Evolutionary conservation across 108 stramenopile genomes (phyloP).

Genomic region (Pseudonitzschia delicatissima): DNA sequence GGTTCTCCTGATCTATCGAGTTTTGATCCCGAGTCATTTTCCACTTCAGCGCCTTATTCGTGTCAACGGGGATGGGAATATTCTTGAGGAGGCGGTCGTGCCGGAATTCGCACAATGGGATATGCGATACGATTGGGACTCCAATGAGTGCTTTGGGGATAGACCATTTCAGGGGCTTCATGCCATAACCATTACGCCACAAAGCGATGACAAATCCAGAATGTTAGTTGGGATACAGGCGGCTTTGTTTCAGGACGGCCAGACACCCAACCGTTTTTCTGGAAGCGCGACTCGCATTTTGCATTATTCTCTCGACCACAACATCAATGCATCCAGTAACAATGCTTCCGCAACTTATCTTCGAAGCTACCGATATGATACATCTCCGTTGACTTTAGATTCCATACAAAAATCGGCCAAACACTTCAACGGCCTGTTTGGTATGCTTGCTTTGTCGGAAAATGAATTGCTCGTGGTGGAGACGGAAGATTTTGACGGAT

Average conservation of each 20-base stretch:
- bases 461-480: constrained; percentile 13
- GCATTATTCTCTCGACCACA: neutral
- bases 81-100: constrained; percentile 11
- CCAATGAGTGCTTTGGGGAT: constrained; percentile 14
- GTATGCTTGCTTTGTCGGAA: constrained; percentile 8
- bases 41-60: constrained; percentile 14
- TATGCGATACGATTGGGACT: constrained; percentile 10
- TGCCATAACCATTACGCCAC: no score
- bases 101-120: constrained; percentile 16
- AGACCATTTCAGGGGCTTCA: constrained; percentile 19
- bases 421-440: constrained; percentile 22
- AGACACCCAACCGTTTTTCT: constrained; percentile 8
- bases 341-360: constrained; percentile 2
- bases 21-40: constrained; percentile 11
- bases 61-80: constrained; percentile 9
- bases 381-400: constrained; percentile 7
- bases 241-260: constrained; percentile 16
- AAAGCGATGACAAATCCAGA: no score
- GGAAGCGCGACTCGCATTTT: constrained; percentile 12
- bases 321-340: neutral
- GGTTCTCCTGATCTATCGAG: constrained; percentile 12
- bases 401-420: neutral
- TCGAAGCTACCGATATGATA: constrained; percentile 12
- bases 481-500: constrained; percentile 6
- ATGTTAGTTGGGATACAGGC: constrained; percentile 14